Evolutionary conservation across 306 rosid genomes (phyloP), one percentile per base, ranked within the genome.

Genomic region (Rubus parviflorus): DNA sequence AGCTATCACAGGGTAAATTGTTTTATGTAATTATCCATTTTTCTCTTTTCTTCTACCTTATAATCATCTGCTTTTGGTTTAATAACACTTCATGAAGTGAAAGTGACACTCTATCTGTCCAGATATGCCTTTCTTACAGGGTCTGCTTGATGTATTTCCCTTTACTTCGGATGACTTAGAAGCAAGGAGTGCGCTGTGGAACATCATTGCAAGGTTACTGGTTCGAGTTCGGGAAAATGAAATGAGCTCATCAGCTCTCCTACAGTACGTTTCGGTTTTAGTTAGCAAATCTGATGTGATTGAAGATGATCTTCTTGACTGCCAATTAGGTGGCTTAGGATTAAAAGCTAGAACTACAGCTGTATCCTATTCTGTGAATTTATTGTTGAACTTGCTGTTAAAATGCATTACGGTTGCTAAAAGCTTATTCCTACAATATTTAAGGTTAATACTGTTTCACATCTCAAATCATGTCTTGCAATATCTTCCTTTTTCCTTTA

Each of bases 121-220:
- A 92, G 97, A 95, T 89, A 75, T 84, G 63, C 8, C 60, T 72
- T 85, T 95, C 64, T 76, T 95, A 45, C 97, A 75, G 82, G 92
- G 97, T 77, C 85, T 95, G 81, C 90, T 95, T 74, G 98, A 95
- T 67, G 74, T 88, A 72, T 95, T 95, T 81, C 88, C 97, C 83
- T 92, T 88, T 74, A 89, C 91, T 83, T 87, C 91, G 83, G 91
- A 88, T 57, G 98, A 94, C 79, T 61, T 78, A 75, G 98, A 90
- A 86, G 97, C 93, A 63, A 89, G 92, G 74, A 89, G 90, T 84
- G 97, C 98, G 75, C 75, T 90, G 25, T 94, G 98, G 98, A 94
- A 80, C 75, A 84, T 88, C 75, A 76, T 89, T 81, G 93, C 86
- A 56, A 82, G 95, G 85, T 67, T 94, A 74, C 66, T 94, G 64